These are phyloP conservation scores for Fusarium caatingaense DNA, from an alignment of 2,329 filamentous ascomycete genomes.

Conservation along the genomic window DNA sequence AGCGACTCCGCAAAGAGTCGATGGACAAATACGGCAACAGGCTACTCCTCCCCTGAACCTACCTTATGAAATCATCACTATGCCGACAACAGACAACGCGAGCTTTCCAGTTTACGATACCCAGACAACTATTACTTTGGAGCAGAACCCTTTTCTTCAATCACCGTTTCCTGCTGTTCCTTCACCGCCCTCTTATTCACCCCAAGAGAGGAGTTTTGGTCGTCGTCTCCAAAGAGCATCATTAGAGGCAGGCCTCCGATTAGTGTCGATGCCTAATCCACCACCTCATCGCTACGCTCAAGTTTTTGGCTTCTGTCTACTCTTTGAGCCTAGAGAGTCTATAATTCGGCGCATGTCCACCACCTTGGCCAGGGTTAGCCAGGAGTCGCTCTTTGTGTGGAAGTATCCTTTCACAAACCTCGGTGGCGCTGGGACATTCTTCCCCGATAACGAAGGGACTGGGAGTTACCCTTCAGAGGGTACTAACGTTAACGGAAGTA, in stretches of 20 bases:
- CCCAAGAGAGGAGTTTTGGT: conserved; percentile 75
- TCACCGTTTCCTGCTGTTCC: conserved; percentile 53
- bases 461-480: not conserved
- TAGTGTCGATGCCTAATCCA: conserved; percentile 65
- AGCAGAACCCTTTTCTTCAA: conserved; percentile 20
- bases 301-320: conserved; percentile 76
- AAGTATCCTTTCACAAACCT: conserved; percentile 72
- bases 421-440: conserved; percentile 76
- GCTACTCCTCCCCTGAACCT: conserved; percentile 34
- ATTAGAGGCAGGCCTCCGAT: conserved; percentile 69
- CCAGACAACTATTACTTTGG: conserved; percentile 34
- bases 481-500: not conserved
- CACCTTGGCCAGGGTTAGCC: conserved; percentile 48
- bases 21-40: conserved; percentile 29
- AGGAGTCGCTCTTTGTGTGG: conserved; percentile 67
- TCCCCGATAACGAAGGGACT: conserved; percentile 47
- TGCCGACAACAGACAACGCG: conserved; percentile 64
- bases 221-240: conserved; percentile 75
- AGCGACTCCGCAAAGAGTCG: conserved; percentile 20
- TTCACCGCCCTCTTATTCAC: conserved; percentile 66
- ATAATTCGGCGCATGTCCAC: conserved; percentile 58
- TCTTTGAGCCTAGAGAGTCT: conserved; percentile 64
- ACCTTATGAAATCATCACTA: conserved; percentile 62
- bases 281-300: conserved; percentile 62
- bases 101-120: conserved; percentile 59